phyloP scores from a whole-genome alignment of 73 alveolate species.

The Urostyla sp. region DNA sequence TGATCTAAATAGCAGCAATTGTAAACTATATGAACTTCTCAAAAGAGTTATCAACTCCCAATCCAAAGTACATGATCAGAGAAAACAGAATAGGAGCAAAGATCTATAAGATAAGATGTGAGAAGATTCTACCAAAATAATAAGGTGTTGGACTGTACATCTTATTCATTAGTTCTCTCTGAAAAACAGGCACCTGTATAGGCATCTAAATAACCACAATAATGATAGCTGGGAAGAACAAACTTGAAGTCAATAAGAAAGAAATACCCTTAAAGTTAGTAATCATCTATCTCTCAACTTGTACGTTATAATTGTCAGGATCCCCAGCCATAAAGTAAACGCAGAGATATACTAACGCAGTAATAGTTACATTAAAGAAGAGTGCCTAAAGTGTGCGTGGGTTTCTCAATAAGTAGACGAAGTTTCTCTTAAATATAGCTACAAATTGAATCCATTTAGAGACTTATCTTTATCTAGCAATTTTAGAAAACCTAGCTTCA shows the following conservation, averaged over 20 bases:
- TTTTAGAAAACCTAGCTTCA: conserved; percentile 21
- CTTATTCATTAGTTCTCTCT: conserved; percentile 48
- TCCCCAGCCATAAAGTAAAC: conserved; percentile 22
- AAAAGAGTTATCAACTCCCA: background rate
- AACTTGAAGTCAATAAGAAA: conserved; percentile 28
- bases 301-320: background rate
- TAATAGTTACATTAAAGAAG: conserved; percentile 20
- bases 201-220: conserved; percentile 52
- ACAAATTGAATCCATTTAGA: conserved; percentile 18
- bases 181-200: conserved; percentile 53
- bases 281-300: background rate
- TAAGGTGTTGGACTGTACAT: conserved; percentile 48
- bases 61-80: conserved; percentile 22
- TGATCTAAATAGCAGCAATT: background rate
- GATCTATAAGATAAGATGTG: conserved; percentile 20
- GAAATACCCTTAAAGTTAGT: conserved; percentile 49
- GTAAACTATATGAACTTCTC: conserved; percentile 18
- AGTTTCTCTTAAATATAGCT: conserved; percentile 41
- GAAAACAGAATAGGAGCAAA: conserved; percentile 23
- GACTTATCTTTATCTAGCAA: conserved; percentile 18
- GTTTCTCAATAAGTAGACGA: conserved; percentile 35
- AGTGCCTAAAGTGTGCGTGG: conserved; percentile 23
- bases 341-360: conserved; percentile 23
- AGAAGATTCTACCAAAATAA: conserved; percentile 31
- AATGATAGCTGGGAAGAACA: conserved; percentile 43